phyloP scores from a whole-genome alignment of 2,329 filamentous ascomycete genomes.

The Tolypocladium capitatum region DNA sequence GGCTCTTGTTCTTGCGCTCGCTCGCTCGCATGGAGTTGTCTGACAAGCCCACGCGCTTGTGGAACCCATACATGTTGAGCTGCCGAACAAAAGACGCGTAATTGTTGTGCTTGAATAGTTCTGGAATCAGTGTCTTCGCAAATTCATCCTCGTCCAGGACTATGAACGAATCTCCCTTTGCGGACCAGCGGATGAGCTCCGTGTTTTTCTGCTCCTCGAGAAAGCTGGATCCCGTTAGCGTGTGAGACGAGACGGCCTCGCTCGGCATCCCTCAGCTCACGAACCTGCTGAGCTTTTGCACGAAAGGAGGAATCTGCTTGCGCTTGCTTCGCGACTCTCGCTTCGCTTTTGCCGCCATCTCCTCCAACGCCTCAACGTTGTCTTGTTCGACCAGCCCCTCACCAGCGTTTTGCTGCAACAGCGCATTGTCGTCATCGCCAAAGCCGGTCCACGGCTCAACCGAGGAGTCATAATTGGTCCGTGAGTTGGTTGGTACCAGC shows the following conservation, averaged over 20 bases:
- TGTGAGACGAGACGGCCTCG: neutral
- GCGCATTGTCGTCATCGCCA: conserved; percentile 23
- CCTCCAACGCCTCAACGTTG: conserved; percentile 66
- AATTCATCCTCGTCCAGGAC: conserved; percentile 97
- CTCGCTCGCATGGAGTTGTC: conserved; percentile 97
- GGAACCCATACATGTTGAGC: conserved; percentile 95
- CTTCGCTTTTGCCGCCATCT: conserved; percentile 68
- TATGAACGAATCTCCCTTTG: conserved; percentile 91
- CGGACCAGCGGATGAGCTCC: conserved; percentile 91
- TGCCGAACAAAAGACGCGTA: conserved; percentile 94
- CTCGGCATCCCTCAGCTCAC: conserved; percentile 11
- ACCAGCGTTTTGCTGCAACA: conserved; percentile 23
- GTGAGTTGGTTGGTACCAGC: conserved; percentile 30
- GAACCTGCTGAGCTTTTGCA: conserved; percentile 95
- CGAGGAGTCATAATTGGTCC: conserved; percentile 22
- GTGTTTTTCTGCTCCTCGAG: conserved; percentile 87
- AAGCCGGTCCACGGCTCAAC: conserved; percentile 29
- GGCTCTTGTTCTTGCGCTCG: conserved; percentile 93
- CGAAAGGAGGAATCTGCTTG: conserved; percentile 94
- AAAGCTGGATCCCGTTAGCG: conserved; percentile 47
- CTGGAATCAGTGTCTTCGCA: conserved; percentile 89
- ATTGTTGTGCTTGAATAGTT: conserved; percentile 98
- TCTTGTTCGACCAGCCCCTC: conserved; percentile 40
- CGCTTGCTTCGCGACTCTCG: conserved; percentile 78
- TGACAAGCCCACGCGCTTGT: conserved; percentile 85